phyloP scores from a whole-genome alignment of 257 asterid species.

The Jaltomata sinuosa region DNA sequence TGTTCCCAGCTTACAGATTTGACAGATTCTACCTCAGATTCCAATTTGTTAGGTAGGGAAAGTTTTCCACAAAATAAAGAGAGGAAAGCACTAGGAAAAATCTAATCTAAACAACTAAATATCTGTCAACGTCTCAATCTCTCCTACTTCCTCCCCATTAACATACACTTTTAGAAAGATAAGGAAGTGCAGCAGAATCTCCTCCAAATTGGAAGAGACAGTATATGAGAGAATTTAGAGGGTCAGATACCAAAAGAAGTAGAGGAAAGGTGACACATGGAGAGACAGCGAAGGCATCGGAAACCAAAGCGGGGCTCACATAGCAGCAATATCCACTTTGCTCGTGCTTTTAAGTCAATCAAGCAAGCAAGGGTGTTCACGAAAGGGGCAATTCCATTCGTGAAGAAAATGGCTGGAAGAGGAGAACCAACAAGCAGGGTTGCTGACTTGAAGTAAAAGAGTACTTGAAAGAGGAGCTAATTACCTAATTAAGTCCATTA shows the following conservation, averaged over 20 bases:
- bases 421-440: not conserved
- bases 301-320: not conserved
- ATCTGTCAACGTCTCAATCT: not conserved
- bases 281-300: not conserved
- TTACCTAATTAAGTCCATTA: not conserved
- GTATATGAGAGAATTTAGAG: not conserved
- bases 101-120: not conserved
- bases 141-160: not conserved
- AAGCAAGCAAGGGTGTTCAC: not conserved
- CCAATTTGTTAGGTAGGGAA: not conserved
- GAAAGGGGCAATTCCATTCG: not conserved
- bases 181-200: not conserved
- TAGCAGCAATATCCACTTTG: not conserved
- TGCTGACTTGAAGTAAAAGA: not conserved
- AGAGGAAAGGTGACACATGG: not conserved
- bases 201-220: not conserved
- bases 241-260: not conserved
- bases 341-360: not conserved
- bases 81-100: not conserved
- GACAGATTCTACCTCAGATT: not conserved
- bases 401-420: not conserved
- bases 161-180: not conserved
- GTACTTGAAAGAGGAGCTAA: not conserved
- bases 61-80: not conserved
- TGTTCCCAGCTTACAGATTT: not conserved